Base-by-base conservation (phyloP, 2,329 filamentous ascomycete genomes). In the Colletotrichum endophyticum region DNA sequence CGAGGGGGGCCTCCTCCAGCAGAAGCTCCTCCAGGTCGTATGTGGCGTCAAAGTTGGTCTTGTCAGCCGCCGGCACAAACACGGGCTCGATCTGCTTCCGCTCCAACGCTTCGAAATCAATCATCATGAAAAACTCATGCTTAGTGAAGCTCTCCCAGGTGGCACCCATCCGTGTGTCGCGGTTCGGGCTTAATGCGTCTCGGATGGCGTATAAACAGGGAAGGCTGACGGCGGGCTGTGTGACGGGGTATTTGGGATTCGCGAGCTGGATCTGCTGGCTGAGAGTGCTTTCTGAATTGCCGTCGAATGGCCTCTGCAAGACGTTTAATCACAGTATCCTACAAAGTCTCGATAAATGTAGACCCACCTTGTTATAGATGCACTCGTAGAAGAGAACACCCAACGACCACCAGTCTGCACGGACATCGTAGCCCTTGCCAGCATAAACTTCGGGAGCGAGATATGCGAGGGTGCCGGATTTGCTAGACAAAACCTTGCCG, bases 351-450 rank as follows among this genome's bases (percentile, higher is more conserved):
- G n/a, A 30, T 25, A n/a, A 19, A 9, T 5, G 39, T 36, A 57
- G 32, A n/a, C 66, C 28, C 86, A 96, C 95, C 93, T 98, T 99
- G 87, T 98, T 98, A 88, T 99, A 99, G 79, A 99, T 98, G 90
- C 97, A 99, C 85, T 99, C 97, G 85, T 98, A 99, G 85, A 99
- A 99, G n/a, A 98, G 91, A 62, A 99, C 97, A 66, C 97, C 97
- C 27, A 99, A 87, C 8, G 97, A 99, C 97, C 97, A 99, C 97
- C 97, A 99, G 84, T 99, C 97, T 57, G 97, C 96, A 80, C 97
- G 95, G 63, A 93, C 92, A 76, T 95, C 93, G 83, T 99, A 99
- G 53, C 97, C 97, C 77, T 93, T 94, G 66, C 96, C 96, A 79
- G 93, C 91, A 82, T 99, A 99, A 3, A 99, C 97, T 84, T 99